Evolutionary conservation across 2,329 filamentous ascomycete genomes (phyloP), one percentile per base, ranked within the genome.

Genomic region (Chaetomiaceae sp.): DNA sequence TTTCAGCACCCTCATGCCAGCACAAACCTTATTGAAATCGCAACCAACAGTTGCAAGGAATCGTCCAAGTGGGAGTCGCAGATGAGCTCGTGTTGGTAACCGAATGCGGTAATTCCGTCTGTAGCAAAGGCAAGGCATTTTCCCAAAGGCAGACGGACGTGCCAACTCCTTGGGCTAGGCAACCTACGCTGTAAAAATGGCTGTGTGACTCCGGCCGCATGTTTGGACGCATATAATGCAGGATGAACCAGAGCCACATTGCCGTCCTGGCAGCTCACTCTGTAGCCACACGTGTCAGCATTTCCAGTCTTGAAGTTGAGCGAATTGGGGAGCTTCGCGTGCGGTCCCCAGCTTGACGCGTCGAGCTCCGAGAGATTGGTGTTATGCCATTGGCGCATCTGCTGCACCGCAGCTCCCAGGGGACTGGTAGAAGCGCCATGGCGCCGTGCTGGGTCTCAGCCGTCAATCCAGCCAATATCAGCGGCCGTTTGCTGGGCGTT

Each of bases 381-480:
- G 43, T 27, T 9, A 10, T 7, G 18, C 23, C 36, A 51, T 54
- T 50, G 47, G 52, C 34, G 23, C 33, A 23, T 5, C 18, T 10
- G 32, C n/a, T 20, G 20, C 38, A 44, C 40, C 45, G 40, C 25
- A 30, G 47, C 11, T 47, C 52, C 47, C 47, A 40, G 20, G 47
- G 5, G 38, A 18, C 20, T 23, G 52, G 52, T 38, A 25, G 36
- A 54, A 54, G 52, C 52, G 52, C 52, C 52, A 47, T 21, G 23
- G 52, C 52, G 52, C 52, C 52, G 52, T 21, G 23, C 41, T 29
- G 37, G 36, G 29, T 13, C 46, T 23, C 20, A 23, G 32, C 51
- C 40, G 29, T 21, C 9, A 20, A 44, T 29, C 29, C 32, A 23
- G 34, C 46, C 52, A 36, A 50, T 46, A 27, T 41, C 41, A 34